Evolutionary conservation across 306 rosid species (phyloP).

Genomic region (Rosa multiflora): DNA sequence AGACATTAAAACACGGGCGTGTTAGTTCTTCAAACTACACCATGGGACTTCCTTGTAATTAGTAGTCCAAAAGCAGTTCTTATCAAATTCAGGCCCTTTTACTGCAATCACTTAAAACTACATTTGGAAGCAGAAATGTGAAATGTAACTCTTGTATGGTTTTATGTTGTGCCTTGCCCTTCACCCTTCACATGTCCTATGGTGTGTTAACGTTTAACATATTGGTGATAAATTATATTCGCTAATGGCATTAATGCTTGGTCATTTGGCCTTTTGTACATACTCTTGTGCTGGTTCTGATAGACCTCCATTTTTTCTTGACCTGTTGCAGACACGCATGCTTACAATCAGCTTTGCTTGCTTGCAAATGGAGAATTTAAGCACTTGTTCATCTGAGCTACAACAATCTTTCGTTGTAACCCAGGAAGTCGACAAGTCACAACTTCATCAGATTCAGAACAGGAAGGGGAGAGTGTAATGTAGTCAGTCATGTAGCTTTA

Average conservation of each 20-base stretch:
- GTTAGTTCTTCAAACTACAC: not conserved
- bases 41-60: not conserved
- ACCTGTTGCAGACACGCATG: slow-evolving; percentile 51
- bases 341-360: slow-evolving; percentile 80
- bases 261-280: not conserved
- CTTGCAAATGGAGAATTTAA: slow-evolving; percentile 86
- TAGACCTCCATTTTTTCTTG: not conserved
- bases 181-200: not conserved
- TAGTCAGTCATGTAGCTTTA: not conserved
- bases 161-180: not conserved
- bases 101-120: not conserved
- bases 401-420: not conserved
- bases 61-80: not conserved
- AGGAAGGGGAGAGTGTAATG: not conserved
- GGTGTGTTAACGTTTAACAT: not conserved
- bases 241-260: not conserved
- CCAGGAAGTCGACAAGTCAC: not conserved
- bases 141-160: not conserved
- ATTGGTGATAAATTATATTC: not conserved
- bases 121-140: not conserved
- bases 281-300: slow-evolving; percentile 14
- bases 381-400: slow-evolving; percentile 62
- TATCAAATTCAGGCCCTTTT: not conserved
- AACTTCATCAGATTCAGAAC: not conserved
- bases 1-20: not conserved